Conservation (phyloP, 768 basidiomycete species). For the Lactarius pseudohatsudake region DNA sequence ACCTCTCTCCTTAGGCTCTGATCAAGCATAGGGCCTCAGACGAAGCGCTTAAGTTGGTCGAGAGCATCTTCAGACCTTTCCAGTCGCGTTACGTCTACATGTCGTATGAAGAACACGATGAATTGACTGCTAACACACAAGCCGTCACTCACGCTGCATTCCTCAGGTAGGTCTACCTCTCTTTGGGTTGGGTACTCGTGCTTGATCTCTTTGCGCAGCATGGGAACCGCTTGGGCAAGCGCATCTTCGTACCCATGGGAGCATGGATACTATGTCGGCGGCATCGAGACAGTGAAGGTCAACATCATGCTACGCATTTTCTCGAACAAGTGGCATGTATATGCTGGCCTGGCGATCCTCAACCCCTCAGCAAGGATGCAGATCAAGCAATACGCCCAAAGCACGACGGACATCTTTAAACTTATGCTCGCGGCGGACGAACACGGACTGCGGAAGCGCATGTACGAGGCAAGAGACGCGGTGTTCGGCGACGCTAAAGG, state of each 20-base stretch:
- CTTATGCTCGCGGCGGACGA: slow-evolving; percentile 76
- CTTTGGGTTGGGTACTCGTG: slow-evolving; percentile 1
- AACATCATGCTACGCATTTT: slow-evolving; percentile 97
- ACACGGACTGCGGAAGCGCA: slow-evolving; percentile 59
- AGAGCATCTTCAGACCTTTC: slow-evolving; percentile 77
- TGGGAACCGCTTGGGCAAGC: slow-evolving; percentile 95
- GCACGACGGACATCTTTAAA: slow-evolving; percentile 89
- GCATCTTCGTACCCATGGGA: slow-evolving; percentile 90
- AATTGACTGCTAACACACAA: slow-evolving; percentile 96
- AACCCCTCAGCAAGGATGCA: slow-evolving; percentile 88
- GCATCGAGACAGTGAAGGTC: slow-evolving; percentile 97
- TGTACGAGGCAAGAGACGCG: slow-evolving; percentile 67
- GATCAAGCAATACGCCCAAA: slow-evolving; percentile 88
- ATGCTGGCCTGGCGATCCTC: slow-evolving; percentile 96
- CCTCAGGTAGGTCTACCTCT: slow-evolving; percentile 59
- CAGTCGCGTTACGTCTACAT: slow-evolving; percentile 87
- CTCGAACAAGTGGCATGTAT: slow-evolving; percentile 97
- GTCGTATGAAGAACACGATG: slow-evolving; percentile 95
- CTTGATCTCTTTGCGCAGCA: slow-evolving; percentile 48
- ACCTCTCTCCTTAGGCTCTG: slow-evolving; percentile 57
- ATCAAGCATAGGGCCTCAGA: slow-evolving; percentile 83
- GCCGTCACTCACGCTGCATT: slow-evolving; percentile 98
- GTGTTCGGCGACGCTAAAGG: slow-evolving; percentile 62
- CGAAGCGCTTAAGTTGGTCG: slow-evolving; percentile 72
- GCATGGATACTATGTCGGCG: slow-evolving; percentile 89